Base-by-base conservation (phyloP, 106 monocot genomes). In the Acorus calamus region DNA sequence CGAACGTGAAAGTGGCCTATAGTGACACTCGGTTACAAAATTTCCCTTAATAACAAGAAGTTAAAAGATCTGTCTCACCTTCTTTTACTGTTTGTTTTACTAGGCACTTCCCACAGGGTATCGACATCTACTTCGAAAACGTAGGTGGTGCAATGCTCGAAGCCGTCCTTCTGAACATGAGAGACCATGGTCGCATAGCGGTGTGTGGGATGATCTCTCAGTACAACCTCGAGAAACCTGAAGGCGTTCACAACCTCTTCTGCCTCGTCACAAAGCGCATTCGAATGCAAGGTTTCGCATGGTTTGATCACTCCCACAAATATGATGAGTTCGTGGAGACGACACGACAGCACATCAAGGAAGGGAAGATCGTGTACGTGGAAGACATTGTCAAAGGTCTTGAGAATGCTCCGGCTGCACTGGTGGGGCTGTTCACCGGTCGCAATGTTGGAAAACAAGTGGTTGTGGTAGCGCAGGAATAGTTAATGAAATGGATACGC, bases 101-200 rank as follows among this genome's bases (percentile, higher is more conserved):
- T 43, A 80, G 80, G 65, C 75, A 56, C 47, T 83, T 83, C 43
- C 74, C 83, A 0, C 44, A 78, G 3, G 83, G 83, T 7, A 83
- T 83, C 6, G 78, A 83, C 63, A 75, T 83, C 4, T 83, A 83
- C 64, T 83, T 83, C 10, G 83, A 83, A 50, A 83, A 83, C 14
- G 83, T 83, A 0, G 83, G 83, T 6, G 83, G 83, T 13, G 51
- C 62, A 3, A 78, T 71, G 67, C 71, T 83, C 2, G 83, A 83
- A 11, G 83, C 83, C 5, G 83, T 71, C 14, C 78, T 83, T 41
- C 44, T 50, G 4, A 78, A 78, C 67, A 83, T 83, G 83, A 77
- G 78, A 46, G 2, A 12, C 8, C 53, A 60, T 13, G 78, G 83
- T n/a, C 65, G 83, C 14, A 64, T 83, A 5, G 6, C 74, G 3